phyloP scores from a whole-genome alignment of 495 filamentous ascomycete species.

The Penicillium psychrofluorescens region DNA sequence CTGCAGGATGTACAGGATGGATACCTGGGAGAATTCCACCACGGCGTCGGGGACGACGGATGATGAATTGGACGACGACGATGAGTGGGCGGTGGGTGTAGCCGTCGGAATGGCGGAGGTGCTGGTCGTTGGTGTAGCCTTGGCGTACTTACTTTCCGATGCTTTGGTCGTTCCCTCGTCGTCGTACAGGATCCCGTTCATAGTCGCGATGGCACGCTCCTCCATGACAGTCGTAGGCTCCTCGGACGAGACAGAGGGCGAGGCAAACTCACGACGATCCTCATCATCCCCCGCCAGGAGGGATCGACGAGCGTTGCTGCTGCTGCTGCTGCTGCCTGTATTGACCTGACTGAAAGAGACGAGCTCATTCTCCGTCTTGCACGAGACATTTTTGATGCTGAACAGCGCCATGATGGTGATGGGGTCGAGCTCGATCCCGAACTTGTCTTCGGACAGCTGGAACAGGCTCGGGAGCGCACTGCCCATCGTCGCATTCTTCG shows the following conservation, averaged over 20 bases:
- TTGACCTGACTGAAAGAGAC: conserved; percentile 64
- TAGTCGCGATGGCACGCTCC: conserved; percentile 29
- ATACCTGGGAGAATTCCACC: conserved; percentile 39
- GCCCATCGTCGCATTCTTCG: conserved; percentile 71
- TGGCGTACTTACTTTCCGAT: not conserved
- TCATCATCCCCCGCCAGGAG: no score
- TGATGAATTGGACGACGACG: no score
- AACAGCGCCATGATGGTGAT: conserved; percentile 67
- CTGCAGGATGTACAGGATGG: conserved; percentile 45
- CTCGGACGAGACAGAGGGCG: not conserved
- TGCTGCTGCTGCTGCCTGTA: conserved; percentile 1
- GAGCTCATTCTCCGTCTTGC: conserved; percentile 74
- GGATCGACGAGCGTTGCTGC: conserved; percentile 22
- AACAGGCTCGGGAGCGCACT: conserved; percentile 69
- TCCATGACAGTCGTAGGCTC: conserved; percentile 16
- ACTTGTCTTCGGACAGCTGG: conserved; percentile 54
- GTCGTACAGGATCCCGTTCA: conserved; percentile 39
- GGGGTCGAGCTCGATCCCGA: conserved; percentile 63
- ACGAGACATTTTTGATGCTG: conserved; percentile 63
- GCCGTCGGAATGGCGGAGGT: conserved; percentile 6
- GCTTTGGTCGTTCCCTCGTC: not conserved
- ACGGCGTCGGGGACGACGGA: conserved; percentile 11
- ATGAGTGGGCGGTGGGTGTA: not conserved
- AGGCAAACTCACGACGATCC: no score
- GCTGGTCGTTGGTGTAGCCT: conserved; percentile 5